Evolutionary conservation across 768 basidiomycete genomes (phyloP), one percentile per base, ranked within the genome.

Genomic region (Artomyces pyxidatus): DNA sequence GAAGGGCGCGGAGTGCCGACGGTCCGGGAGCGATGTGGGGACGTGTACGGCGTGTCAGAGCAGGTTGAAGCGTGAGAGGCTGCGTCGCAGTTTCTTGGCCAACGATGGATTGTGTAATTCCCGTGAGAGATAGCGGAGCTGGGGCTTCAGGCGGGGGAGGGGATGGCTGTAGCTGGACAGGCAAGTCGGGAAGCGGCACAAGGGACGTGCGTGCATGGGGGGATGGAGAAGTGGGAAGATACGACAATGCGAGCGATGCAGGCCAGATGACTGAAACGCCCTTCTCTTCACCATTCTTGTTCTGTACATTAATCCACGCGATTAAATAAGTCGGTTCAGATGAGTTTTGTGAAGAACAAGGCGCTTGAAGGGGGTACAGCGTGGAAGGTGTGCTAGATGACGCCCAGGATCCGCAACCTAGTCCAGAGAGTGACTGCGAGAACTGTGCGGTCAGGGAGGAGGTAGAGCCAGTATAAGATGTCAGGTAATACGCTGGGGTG

Each of bases 261-360:
- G 88, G 88, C 70, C 87, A 90, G 53, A 89, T 78, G 42, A 85
- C 68, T n/a, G 75, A 69, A 26, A 86, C 67, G 1, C 87, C 87
- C 57, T 88, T 88, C 55, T 87, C 85, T 61, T 89, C 87, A 27
- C 84, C 85, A 54, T 84, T 85, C 53, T 76, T 81, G 58, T 86
- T 86, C 63, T 87, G 78, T 17, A 89, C 82, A 27, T 73, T 75
- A 30, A 88, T 71, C 81, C 83, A 89, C 3, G 77, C 84, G 45
- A 89, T 79, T 39, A 87, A 63, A 61, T 79, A 87, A 14, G 57
- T 56, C 2, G 63, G 62, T 32, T 54, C 53, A 37, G 46, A 35
- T 28, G 48, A 42, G 2, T 40, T 32, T 7, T 37, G 25, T 47
- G 23, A 37, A 27, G 41, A 48, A 45, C 12, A 42, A 26, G 8